Evolutionary conservation across 441 rosid species (phyloP), one percentile per base, ranked within the genome.

Genomic region (Erodium trifolium): DNA sequence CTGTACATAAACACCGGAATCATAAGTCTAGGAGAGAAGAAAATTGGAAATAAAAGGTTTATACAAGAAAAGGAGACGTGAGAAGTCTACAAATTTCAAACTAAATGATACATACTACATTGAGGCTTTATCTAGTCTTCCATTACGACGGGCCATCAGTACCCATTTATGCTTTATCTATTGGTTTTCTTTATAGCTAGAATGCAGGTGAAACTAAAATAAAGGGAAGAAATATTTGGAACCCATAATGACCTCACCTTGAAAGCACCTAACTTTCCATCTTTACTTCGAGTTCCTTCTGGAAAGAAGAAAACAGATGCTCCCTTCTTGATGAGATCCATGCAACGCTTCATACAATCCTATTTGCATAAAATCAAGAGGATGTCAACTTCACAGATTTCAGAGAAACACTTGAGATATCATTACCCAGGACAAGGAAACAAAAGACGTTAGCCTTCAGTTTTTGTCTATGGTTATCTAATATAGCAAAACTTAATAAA

Each of bases 321-420:
- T 55, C 97, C 97, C 70, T 89, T 89, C 83, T 85, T 87, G 55
- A 91, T 67, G 3, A 88, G 86, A 62, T 88, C 92, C 77, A 88
- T 85, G 80, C 97, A 93, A 18, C 82, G 88, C 76, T 86, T 93
- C 51, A 91, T 76, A 81, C 95, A 91, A n/a, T 91, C 96, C 97
- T 91, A 66, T 10, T 68, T 16, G 63, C 65, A 73, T 9, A 65
- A 55, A 73, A 66, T 43, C 59, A 66, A 64, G 18, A 63, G 51
- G 41, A 39, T n/a, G 74, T 74, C 51, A 71, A 63, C 65, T 17
- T 67, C 5, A 62, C 9, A 47, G 43, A 34, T 12, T 13, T 59
- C 51, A 60, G 19, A 31, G 71, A 19, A 63, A 60, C 6, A 65
- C 35, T 59, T 34, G 41, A 4, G 34, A 57, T 18, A 72, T 62